Percentiles rank a stretch among this genome's conserved stretches.
phyloP scores from a whole-genome alignment of 2,329 filamentous ascomycete species.

The Elsinoe arachidis region DNA sequence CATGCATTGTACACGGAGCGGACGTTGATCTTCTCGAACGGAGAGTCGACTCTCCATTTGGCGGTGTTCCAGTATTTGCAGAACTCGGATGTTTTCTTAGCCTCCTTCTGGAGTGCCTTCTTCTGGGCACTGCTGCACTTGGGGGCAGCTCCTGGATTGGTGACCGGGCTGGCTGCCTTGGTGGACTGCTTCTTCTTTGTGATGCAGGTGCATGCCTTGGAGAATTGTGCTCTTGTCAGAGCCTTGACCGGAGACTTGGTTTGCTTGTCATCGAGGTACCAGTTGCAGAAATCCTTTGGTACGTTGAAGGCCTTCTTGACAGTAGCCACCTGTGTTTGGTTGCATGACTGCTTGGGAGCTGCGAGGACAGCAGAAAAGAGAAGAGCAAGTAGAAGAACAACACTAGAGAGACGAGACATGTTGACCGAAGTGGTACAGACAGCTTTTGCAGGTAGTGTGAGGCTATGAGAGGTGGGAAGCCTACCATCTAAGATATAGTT shows the following conservation, averaged over 20 bases:
- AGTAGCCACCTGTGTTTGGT: background rate
- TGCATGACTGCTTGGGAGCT: background rate
- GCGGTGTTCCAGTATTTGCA: background rate
- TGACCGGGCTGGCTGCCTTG: background rate
- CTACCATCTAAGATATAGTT: background rate
- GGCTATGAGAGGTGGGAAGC: too few relatives aligned
- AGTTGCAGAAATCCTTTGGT: background rate
- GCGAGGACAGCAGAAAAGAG: constrained; percentile 1
- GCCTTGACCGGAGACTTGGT: background rate
- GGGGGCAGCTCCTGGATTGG: background rate
- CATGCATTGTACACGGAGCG: constrained; percentile 1
- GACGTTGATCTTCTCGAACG: background rate
- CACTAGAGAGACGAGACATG: background rate
- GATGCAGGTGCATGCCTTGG: background rate
- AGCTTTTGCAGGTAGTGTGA: too few relatives aligned
- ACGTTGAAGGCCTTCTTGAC: background rate
- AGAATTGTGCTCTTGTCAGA: background rate
- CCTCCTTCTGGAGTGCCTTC: background rate
- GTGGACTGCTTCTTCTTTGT: constrained; percentile 1
- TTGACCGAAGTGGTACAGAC: background rate
- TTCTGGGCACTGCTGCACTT: background rate
- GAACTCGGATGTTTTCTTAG: background rate
- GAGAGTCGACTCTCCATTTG: background rate
- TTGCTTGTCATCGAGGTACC: background rate
- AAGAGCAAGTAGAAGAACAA: background rate